Base-by-base conservation (phyloP, 768 basidiomycete species). In the Leccinum subtestaceum region DNA sequence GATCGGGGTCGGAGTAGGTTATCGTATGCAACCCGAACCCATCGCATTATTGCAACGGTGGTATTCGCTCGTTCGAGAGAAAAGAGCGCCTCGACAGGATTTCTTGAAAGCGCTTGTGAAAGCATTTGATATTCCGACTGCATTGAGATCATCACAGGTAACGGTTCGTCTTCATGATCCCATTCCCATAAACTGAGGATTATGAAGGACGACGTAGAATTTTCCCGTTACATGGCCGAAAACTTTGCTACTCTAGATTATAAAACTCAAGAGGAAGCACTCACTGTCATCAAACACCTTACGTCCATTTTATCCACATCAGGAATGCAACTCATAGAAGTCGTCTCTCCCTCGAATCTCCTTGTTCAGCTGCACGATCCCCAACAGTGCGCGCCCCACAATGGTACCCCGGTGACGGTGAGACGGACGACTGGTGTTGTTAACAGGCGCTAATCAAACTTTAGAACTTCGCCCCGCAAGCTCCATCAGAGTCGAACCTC, bases 191-290 rank as follows among this genome's bases (percentile, higher is more conserved):
- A 19, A 53, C 29, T 52, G 15, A 60, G 13, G 47, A 21, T 31
- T 31, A 13, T 36, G 27, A 63, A 95, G 88, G 84, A 89, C 60
- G 91, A 97, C 66, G 80, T 95, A 55, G 85, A 89, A 52, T 93
- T 98, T 69, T 82, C 82, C 4, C 87, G 95, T 56, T 99, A 94
- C 75, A 91, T 98, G 84, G 88, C 93, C 0, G 97, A 98, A 70
- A 98, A 98, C 67, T 88, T 98, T 58, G 82, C 95, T 1, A 78
- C 88, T 1, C 84, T 99, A 60, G 95, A 98, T 34, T 98, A 95
- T 79, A 98, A 94, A 77, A 92, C 93, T 0, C 88, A 90, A 65
- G 97, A 99, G 72, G 97, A 98, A 74, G 87, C 89, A 5, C 76
- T 98, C 54, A 86, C 89, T 5, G 87, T 98, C 23, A 84, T 97